A percentile compares a stretch with the other conserved stretches of the same genome.
These are phyloP conservation scores for Geranomyces michiganensis DNA, from an alignment of 192 early-diverging fungal species.

Conservation along the genomic window DNA sequence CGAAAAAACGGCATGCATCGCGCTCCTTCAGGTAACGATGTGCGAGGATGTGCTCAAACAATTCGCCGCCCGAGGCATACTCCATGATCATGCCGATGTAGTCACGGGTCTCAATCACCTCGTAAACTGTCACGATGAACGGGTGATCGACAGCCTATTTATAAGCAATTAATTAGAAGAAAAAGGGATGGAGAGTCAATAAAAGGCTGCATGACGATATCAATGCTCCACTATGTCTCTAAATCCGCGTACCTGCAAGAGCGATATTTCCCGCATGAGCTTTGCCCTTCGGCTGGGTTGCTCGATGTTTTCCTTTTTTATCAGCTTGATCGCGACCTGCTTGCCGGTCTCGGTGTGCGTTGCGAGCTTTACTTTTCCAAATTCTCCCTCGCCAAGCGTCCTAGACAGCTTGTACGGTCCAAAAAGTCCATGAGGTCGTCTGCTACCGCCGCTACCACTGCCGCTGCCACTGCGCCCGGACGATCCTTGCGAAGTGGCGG, in stretches of 20 bases:
- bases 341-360: constrained; percentile 37
- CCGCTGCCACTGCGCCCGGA: neutral
- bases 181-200: neutral
- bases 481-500: neutral
- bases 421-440: constrained; percentile 35
- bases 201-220: too few species aligned
- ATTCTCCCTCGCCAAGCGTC: constrained; percentile 63
- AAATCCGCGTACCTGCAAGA: constrained; percentile 71
- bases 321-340: constrained; percentile 93
- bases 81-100: constrained; percentile 98
- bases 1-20: constrained; percentile 90
- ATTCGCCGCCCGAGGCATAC: constrained; percentile 94
- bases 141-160: constrained; percentile 71
- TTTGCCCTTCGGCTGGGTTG: constrained; percentile 76
- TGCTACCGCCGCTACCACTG: neutral
- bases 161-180: neutral
- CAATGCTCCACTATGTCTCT: too few species aligned
- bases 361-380: constrained; percentile 64
- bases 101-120: constrained; percentile 94
- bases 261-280: constrained; percentile 92
- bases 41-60: constrained; percentile 97
- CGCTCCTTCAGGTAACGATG: constrained; percentile 90
- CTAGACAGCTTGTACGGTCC: constrained; percentile 53
- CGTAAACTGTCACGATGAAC: constrained; percentile 84
- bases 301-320: constrained; percentile 89